Evolutionary conservation across 768 basidiomycete genomes (phyloP).

Genomic region (Tremella fuciformis): DNA sequence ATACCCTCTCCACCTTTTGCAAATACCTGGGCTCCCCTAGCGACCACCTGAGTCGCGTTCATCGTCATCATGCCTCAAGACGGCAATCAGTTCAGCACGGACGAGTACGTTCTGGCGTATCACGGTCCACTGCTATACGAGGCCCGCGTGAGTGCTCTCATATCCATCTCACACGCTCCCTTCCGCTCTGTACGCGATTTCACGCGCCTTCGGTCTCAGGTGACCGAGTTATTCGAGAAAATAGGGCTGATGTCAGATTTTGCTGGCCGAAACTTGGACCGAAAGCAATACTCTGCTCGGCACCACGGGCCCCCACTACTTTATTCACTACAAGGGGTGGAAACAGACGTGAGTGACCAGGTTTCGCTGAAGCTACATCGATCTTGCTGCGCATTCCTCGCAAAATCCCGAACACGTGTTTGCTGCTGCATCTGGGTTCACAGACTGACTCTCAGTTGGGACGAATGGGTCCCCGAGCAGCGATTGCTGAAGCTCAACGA

Average conservation of each 20-base stretch:
- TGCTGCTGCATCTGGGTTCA: background rate
- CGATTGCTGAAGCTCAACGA: conserved; percentile 85
- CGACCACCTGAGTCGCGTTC: background rate
- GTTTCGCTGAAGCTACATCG: background rate
- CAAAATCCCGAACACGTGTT: background rate
- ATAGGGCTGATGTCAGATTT: conserved; percentile 55
- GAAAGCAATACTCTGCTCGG: conserved; percentile 64
- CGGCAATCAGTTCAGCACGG: conserved; percentile 49
- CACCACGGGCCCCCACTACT: conserved; percentile 73
- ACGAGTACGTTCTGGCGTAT: conserved; percentile 86
- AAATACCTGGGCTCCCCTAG: too few species aligned
- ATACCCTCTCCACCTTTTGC: conserved; percentile 3
- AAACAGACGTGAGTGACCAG: conserved; percentile 75
- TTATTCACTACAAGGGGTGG: conserved; percentile 99
- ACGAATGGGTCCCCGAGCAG: conserved; percentile 85
- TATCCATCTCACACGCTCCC: conserved; percentile 6
- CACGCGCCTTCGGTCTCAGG: conserved; percentile 1
- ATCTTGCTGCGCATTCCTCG: background rate
- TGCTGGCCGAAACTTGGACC: conserved; percentile 65
- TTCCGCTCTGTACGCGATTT: conserved; percentile 23
- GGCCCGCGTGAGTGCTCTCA: conserved; percentile 62
- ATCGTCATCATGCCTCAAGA: conserved; percentile 13
- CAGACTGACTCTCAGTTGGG: conserved; percentile 64
- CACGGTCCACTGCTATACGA: conserved; percentile 95
- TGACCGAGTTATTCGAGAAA: conserved; percentile 22